Conservation (phyloP, 2,329 filamentous ascomycete genomes). For the Pseudogymnoascus sp. region DNA sequence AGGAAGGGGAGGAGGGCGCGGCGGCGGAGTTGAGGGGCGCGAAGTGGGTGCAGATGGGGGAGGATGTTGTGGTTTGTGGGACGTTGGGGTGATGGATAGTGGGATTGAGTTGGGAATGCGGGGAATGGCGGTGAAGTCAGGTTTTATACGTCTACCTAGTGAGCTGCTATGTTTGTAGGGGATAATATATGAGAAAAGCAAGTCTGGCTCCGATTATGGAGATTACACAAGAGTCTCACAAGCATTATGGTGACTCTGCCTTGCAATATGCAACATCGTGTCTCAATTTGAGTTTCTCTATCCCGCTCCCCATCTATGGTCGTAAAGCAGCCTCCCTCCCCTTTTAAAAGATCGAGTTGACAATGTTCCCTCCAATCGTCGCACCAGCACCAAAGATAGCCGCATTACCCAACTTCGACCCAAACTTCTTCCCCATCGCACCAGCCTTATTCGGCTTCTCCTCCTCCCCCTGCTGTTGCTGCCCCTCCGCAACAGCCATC, state of each 20-base stretch:
- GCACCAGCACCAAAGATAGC: constrained; percentile 92
- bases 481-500: constrained; percentile 57
- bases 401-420: constrained; percentile 79
- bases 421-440: constrained; percentile 84
- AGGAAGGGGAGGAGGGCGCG: neutral
- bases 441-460: constrained; percentile 39
- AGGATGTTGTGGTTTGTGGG: neutral
- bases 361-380: constrained; percentile 80
- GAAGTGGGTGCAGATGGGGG: neutral
- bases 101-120: neutral
- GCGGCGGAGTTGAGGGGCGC: neutral
- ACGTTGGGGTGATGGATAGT: neutral
- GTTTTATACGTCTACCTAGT: neutral
- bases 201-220: neutral
- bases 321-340: neutral
- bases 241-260: neutral
- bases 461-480: constrained; percentile 33
- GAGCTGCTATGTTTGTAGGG: neutral
- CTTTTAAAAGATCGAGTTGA: constrained; percentile 76
- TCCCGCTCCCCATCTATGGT: neutral
- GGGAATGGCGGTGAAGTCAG: neutral
- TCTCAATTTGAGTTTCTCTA: neutral
- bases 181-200: neutral
- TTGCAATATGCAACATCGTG: neutral
- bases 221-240: neutral